A percentile compares a stretch with the other conserved stretches of the same genome.
Conservation (phyloP, 345 rosid species). For the Acer negundo region DNA sequence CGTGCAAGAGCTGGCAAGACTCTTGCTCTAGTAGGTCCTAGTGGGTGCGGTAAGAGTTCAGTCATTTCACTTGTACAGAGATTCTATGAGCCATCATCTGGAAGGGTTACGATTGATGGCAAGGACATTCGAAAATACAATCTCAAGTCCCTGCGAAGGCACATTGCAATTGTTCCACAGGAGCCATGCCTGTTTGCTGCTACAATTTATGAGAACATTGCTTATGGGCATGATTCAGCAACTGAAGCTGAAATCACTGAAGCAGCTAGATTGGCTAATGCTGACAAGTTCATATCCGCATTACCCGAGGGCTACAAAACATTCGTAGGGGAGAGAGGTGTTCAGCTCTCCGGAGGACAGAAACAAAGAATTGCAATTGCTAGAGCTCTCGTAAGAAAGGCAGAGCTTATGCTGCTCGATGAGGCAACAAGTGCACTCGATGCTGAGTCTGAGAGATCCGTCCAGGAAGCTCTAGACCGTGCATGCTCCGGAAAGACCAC, state of each 20-base stretch:
- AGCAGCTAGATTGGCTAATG: slow-evolving; percentile 93
- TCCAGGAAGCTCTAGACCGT: slow-evolving; percentile 91
- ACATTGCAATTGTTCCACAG: slow-evolving; percentile 92
- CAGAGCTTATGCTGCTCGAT: slow-evolving; percentile 87
- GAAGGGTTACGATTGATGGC: slow-evolving; percentile 84
- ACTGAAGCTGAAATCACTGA: slow-evolving; percentile 88
- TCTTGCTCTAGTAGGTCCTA: slow-evolving; percentile 96
- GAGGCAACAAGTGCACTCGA: slow-evolving; percentile 98
- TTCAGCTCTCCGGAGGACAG: slow-evolving; percentile 96
- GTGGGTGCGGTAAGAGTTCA: slow-evolving; percentile 98
- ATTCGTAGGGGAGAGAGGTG: slow-evolving; percentile 86
- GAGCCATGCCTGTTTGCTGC: slow-evolving; percentile 91
- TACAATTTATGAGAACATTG: slow-evolving; percentile 86
- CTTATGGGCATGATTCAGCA: slow-evolving; percentile 84
- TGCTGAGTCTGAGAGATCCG: slow-evolving; percentile 89
- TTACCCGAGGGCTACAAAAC: slow-evolving; percentile 88
- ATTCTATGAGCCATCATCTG: slow-evolving; percentile 91
- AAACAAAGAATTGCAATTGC: slow-evolving; percentile 91
- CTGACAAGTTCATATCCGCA: slow-evolving; percentile 80
- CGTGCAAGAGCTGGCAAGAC: slow-evolving; percentile 92
- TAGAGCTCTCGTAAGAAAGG: slow-evolving; percentile 78
- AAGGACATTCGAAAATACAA: slow-evolving; percentile 94
- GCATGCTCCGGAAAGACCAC: slow-evolving; percentile 93
- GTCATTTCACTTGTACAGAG: slow-evolving; percentile 78
- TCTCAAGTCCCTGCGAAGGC: slow-evolving; percentile 83